Evolutionary conservation across 2,329 filamentous ascomycete genomes (phyloP).

Genomic region (Orbilia brochopaga): DNA sequence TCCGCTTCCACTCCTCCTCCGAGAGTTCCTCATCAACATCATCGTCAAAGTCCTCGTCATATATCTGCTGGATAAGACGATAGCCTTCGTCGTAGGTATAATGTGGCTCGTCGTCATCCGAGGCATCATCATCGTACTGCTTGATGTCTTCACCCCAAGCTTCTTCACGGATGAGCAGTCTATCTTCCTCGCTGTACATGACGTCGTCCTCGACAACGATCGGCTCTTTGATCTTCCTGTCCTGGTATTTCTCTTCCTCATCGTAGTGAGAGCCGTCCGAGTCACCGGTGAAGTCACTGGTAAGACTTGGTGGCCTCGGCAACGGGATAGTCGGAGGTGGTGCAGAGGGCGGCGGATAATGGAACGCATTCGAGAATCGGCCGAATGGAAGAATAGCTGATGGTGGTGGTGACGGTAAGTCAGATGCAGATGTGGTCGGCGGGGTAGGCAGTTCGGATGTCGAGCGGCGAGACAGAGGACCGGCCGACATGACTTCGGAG

Average conservation of each 20-base stretch:
- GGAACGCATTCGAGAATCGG: neutral
- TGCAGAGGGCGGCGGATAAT: neutral
- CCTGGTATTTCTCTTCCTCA: neutral
- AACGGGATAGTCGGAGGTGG: conserved; percentile 23
- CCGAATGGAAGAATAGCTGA: conserved; percentile 10
- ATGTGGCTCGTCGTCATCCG: conserved; percentile 11
- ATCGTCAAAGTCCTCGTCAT: conserved; percentile 33
- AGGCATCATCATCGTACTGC: conserved; percentile 17
- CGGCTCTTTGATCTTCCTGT: conserved; percentile 1
- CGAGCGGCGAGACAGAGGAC: conserved; percentile 10
- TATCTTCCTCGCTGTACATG: conserved; percentile 36
- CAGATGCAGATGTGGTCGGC: conserved; percentile 13
- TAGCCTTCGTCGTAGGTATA: conserved; percentile 48
- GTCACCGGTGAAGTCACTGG: conserved; percentile 13
- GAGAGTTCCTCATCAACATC: conserved; percentile 22
- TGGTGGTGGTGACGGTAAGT: conserved; percentile 23
- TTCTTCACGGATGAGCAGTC: conserved; percentile 34
- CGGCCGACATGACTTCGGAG: conserved; percentile 32
- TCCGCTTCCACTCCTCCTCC: conserved; percentile 30
- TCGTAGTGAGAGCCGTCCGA: conserved; percentile 29
- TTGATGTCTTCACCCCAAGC: conserved; percentile 40
- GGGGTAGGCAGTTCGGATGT: conserved; percentile 8
- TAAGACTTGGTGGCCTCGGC: conserved; percentile 29
- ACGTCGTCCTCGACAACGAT: conserved; percentile 33
- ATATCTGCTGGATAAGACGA: conserved; percentile 34